Conservation (phyloP, 495 filamentous ascomycete genomes). For the Bryoglossum gracile region DNA sequence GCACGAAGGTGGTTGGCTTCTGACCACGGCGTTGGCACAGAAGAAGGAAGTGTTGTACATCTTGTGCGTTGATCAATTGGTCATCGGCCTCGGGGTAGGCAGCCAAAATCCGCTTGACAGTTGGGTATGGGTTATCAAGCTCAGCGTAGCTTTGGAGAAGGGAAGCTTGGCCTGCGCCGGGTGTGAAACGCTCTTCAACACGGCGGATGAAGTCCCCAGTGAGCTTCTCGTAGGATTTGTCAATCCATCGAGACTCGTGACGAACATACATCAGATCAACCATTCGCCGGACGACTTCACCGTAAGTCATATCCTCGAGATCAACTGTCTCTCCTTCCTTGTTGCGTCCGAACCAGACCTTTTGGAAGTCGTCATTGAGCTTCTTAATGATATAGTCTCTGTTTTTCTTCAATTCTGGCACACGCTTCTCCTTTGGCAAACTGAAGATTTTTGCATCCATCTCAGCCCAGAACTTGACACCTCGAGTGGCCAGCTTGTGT, state of each 20-base stretch:
- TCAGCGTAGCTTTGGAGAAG: slow-evolving; percentile 80
- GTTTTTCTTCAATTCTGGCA: slow-evolving; percentile 86
- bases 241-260: slow-evolving; percentile 91
- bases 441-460: slow-evolving; percentile 98
- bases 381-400: slow-evolving; percentile 95
- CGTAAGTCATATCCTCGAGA: slow-evolving; percentile 97
- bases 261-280: slow-evolving; percentile 95
- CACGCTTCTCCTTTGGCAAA: slow-evolving; percentile 87
- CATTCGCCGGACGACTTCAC: slow-evolving; percentile 87
- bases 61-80: slow-evolving; percentile 94
- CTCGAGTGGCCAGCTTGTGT: slow-evolving; percentile 92
- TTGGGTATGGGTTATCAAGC: slow-evolving; percentile 71
- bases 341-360: slow-evolving; percentile 97
- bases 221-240: slow-evolving; percentile 69
- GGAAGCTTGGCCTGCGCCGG: slow-evolving; percentile 57
- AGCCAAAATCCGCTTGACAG: slow-evolving; percentile 69
- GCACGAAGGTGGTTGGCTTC: slow-evolving; percentile 95
- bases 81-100: slow-evolving; percentile 77
- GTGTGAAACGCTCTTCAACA: slow-evolving; percentile 87
- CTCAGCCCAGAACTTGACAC: slow-evolving; percentile 93
- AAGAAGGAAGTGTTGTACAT: slow-evolving; percentile 90
- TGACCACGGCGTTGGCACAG: slow-evolving; percentile 90
- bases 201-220: slow-evolving; percentile 94
- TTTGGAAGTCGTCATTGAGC: slow-evolving; percentile 96
- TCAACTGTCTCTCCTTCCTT: slow-evolving; percentile 76